Base-by-base conservation (phyloP, 208 protist genomes). In the Trypanosomatidae sp. region DNA sequence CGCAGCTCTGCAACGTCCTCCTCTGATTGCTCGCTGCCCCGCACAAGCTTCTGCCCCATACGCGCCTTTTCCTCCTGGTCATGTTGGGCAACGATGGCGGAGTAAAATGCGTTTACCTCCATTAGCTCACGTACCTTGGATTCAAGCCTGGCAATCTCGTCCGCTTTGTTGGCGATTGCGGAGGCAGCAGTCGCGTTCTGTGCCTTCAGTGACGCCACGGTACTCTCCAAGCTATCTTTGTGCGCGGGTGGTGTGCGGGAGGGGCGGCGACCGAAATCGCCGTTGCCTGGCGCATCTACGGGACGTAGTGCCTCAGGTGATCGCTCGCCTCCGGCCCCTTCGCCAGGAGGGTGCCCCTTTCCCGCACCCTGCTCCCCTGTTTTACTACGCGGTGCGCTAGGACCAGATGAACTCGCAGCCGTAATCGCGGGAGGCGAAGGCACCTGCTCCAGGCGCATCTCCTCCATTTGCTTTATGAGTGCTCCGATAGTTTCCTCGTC, bases 81-180 rank as follows among this genome's bases (percentile, higher is more conserved):
- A 62, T 91, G 89, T 49, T 93, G 91, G 0, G 81, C 76, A 8
- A 93, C 89, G 71, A 96, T 92, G 46, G 83, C 85, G 22, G 89
- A 86, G 69, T 96, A 96, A 62, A 96, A 91, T 8, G 85, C 73
- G 71, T 94, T 94, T 7, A 94, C 81, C 70, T 96, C 91, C 77
- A 74, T 83, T 36, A 96, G 71, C 62, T 94, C 91, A n/a, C 80
- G 81, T 25, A 93, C 69, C 39, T 89, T 86, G n/a, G 43, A 75
- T 62, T 94, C 86, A 41, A 93, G 74, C 36, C 62, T 76, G 6
- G 75, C 77, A n/a, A 94, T 80, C 65, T 94, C 87, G 7, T 89
- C 85, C 41, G 80, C 85, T 78, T 88, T 89, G n/a, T 36, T 62
- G 17, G 74, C 69, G 19, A 87, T 77, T 0, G 78, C 70, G 8